Percentiles rank a stretch among this genome's conserved stretches.
Conservation (phyloP, 139 green algal species). For the Closterium sp. region DNA sequence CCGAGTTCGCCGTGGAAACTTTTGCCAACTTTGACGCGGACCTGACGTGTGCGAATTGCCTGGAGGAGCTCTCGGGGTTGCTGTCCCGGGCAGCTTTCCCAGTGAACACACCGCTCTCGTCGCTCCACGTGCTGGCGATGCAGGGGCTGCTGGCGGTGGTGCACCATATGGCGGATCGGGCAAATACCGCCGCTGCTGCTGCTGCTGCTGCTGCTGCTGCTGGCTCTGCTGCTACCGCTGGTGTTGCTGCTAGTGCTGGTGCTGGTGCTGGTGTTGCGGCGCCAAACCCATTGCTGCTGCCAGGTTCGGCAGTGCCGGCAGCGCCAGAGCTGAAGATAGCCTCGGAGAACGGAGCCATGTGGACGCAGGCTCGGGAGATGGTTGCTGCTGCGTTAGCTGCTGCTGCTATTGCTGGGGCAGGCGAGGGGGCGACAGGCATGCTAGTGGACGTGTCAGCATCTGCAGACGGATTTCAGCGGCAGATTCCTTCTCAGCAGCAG, state of each 20-base stretch:
- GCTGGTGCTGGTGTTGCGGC: neutral
- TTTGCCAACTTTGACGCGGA: conserved; percentile 91
- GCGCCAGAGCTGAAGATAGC: neutral
- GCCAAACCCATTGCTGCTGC: neutral
- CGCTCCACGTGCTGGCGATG: conserved; percentile 77
- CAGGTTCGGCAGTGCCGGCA: neutral
- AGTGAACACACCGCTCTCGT: conserved; percentile 66
- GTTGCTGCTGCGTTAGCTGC: neutral
- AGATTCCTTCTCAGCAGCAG: neutral
- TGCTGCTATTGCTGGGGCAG: neutral
- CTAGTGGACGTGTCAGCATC: neutral
- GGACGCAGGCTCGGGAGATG: neutral
- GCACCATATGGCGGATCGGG: conserved; percentile 42
- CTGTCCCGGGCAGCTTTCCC: conserved; percentile 71
- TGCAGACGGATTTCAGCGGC: neutral
- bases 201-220: neutral
- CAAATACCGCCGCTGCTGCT: neutral
- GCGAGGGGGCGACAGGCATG: neutral
- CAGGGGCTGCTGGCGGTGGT: conserved; percentile 88
- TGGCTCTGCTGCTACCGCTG: neutral
- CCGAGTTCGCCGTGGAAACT: conserved; percentile 77
- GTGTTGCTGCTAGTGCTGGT: neutral
- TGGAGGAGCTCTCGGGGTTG: conserved; percentile 57
- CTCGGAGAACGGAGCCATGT: neutral
- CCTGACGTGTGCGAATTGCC: conserved; percentile 74